These are phyloP conservation scores for Balamuthia mandrillaris DNA, from an alignment of 208 protist species.

Conservation along the genomic window DNA sequence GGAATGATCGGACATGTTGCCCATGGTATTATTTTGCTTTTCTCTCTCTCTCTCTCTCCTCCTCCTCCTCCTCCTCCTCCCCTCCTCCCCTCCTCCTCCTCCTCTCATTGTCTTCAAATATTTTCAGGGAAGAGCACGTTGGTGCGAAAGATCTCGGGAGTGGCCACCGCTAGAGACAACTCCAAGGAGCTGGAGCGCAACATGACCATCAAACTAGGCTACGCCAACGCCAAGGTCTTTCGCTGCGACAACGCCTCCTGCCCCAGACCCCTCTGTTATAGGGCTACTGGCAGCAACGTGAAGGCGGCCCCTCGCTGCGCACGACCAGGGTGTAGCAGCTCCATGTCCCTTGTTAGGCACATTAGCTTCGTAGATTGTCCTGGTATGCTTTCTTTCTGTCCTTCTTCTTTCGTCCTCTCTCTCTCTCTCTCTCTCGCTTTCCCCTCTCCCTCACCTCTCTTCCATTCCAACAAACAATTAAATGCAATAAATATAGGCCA, in stretches of 20 bases:
- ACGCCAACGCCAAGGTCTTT: slow-evolving; percentile 71
- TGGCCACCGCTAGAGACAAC: slow-evolving; percentile 4
- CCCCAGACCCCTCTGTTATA: slow-evolving; percentile 49
- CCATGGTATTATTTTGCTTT: neutral
- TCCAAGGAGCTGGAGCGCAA: slow-evolving; percentile 19
- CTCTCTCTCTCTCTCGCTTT: no score
- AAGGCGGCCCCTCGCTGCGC: neutral
- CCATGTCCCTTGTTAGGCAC: slow-evolving; percentile 44
- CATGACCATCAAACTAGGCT: slow-evolving; percentile 67
- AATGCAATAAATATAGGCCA: no score
- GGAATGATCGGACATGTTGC: slow-evolving; percentile 45
- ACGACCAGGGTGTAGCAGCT: slow-evolving; percentile 35
- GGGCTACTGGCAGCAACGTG: neutral
- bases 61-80: neutral
- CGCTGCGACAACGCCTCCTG: slow-evolving; percentile 51
- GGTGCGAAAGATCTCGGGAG: slow-evolving; percentile 46
- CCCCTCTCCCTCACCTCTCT: neutral
- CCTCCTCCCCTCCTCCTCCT: neutral
- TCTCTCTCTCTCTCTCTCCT: neutral
- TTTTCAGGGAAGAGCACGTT: slow-evolving; percentile 40
- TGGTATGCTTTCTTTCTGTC: neutral
- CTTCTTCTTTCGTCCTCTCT: no score
- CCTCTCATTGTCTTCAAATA: neutral
- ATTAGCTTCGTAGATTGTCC: slow-evolving; percentile 70
- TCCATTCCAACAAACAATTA: neutral